Base-by-base conservation (phyloP, 495 filamentous ascomycete species). In the Tuber melanosporum region DNA sequence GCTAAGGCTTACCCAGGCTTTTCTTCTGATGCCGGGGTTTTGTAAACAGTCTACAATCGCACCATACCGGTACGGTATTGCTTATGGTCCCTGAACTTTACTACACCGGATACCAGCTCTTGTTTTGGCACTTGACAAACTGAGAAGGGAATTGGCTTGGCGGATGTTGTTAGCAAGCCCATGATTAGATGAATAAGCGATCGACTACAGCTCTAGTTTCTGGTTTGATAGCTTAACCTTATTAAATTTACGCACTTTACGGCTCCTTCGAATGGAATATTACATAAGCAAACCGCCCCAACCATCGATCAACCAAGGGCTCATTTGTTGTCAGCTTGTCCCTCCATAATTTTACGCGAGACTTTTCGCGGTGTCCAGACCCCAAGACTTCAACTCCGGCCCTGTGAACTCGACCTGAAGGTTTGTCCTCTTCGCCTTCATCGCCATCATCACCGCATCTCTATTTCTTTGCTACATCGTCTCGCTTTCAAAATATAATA, bases 331-430 rank as follows among this genome's bases (percentile, higher is more conserved):
- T 66, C 32, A 6, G n/a, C 57, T 26, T 32, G 57, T 26, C 57
- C 15, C 57, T 19, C 57, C 57, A 66, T 66, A 66, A 66, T 66
- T 66, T 12, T 66, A 36, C 57, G 57, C 57, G 57, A 66, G 57
- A 36, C 26, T 66, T 66, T 66, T 66, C 57, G 57, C 26, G 57
- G 57, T 66, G 32, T 66, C 57, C 32, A 36, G 57, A 66, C 57
- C 57, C 57, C 57, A 5, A 36, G 57, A 66, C 57, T 3, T 66
- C 57, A 66, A 66, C 57, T 66, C 57, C 57, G 57, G 32, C 57
- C 14, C 57, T 36, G 57, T 66, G 26, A 66, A 36, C 57, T 66
- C 57, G 26, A 66, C 57, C 26, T 66, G 26, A 66, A 66, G 57
- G 57, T 66, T 36, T 36, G 15, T 36, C 57, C 26, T 17, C 57